Base-by-base conservation (phyloP, 495 filamentous ascomycete genomes). In the Aspergillus panamensis region DNA sequence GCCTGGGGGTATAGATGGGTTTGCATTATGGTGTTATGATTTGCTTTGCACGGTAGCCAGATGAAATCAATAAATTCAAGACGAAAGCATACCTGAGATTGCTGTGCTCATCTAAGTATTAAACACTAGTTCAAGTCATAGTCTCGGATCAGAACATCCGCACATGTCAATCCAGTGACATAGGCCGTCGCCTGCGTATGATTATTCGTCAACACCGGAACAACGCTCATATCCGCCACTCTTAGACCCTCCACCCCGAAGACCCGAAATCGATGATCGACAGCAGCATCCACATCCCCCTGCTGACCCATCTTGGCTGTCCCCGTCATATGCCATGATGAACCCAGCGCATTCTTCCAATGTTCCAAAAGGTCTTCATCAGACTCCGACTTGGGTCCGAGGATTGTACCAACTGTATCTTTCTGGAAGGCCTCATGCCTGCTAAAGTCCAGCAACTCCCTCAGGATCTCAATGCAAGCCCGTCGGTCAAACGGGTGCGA, bases 201-300 rank as follows among this genome's bases (percentile, higher is more conserved):
- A 21, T 70, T 72, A 44, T 73, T 76, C 8, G 70, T 67, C 55
- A 86, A 54, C n/a, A 87, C 63, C 6, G 86, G 86, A 20, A 86
- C 73, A 45, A 86, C 80, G 61, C 84, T 87, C 71, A 84, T 81
- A 73, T 90, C 87, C 3, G 79, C 83, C 5, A 89, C 76, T 9
- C 87, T 31, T 12, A 90, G 66, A 0, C 71, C 69, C 43, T 83
- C 69, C 17, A 86, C 62, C 0, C 85, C 87, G 6, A 74, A 63
- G 0, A 89, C 75, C 30, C 74, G 72, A 55, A 87, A 84, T 3
- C 73, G 60, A 0, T 37, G 72, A 59, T 88, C 84, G 25, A 89
- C 83, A 7, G 74, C 83, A 7, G 78, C 79, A 32, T 77, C 70
- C 4, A 56, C 56, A 19, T 80, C 80, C 0, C 71, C 77, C 0